Conservation (phyloP, 306 rosid genomes). For the Medicago ruthenica region DNA sequence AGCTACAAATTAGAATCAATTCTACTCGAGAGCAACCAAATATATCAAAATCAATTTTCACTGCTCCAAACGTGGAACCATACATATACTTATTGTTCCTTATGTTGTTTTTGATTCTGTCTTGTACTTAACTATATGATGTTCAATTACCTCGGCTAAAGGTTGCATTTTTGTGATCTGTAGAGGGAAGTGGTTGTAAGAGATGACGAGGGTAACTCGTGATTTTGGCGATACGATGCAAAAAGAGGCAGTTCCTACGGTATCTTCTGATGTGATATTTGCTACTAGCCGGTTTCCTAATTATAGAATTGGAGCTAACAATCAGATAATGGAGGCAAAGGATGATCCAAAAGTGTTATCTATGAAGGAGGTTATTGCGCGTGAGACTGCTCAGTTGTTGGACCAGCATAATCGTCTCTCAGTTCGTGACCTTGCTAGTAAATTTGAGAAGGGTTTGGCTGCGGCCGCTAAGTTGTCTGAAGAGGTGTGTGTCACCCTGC, state of each 20-base stretch:
- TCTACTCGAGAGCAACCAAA: too few relatives aligned
- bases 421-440: constrained; percentile 92
- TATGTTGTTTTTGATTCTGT: background rate
- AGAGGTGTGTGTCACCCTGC: constrained; percentile 61
- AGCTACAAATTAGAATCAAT: too few relatives aligned
- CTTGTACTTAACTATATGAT: background rate
- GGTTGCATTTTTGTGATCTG: constrained; percentile 46
- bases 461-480: constrained; percentile 97
- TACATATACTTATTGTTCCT: background rate
- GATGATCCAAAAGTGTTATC: constrained; percentile 76
- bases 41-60: too few relatives aligned
- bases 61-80: too few relatives aligned
- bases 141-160: constrained; percentile 33
- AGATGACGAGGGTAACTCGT: constrained; percentile 83
- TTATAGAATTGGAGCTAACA: constrained; percentile 84
- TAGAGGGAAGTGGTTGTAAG: constrained; percentile 49
- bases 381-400: constrained; percentile 85
- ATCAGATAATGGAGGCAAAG: constrained; percentile 80
- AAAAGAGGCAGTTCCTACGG: constrained; percentile 77
- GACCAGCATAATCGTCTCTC: constrained; percentile 97
- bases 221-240: constrained; percentile 84
- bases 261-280: constrained; percentile 82
- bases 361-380: constrained; percentile 94
- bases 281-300: constrained; percentile 86
- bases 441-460: constrained; percentile 97